A percentile compares a stretch with the other conserved stretches of the same genome.
Conservation (phyloP, 129 eudicot species). For the Dittrichia graveolens region DNA sequence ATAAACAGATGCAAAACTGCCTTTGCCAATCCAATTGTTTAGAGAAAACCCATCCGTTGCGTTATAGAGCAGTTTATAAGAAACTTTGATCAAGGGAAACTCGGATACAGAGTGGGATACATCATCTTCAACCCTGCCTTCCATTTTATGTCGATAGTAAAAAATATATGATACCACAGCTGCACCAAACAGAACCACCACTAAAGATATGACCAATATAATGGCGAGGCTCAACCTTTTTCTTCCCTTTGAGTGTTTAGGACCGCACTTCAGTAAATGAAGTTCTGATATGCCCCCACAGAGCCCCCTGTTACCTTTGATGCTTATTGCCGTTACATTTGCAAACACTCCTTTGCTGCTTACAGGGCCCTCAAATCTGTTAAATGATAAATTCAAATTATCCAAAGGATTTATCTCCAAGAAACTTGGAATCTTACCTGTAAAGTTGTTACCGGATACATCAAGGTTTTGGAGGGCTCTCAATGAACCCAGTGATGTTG, state of each 20-base stretch:
- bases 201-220: neutral
- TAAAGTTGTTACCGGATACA: slow-evolving; percentile 37
- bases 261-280: slow-evolving; percentile 28
- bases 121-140: neutral
- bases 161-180: neutral
- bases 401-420: slow-evolving; percentile 11
- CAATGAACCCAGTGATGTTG: slow-evolving; percentile 17
- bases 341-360: slow-evolving; percentile 35
- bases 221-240: neutral
- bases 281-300: slow-evolving; percentile 39
- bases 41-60: slow-evolving; percentile 37
- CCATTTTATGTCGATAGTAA: neutral
- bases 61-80: slow-evolving; percentile 20
- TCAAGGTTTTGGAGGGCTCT: slow-evolving; percentile 31
- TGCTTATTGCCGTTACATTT: slow-evolving; percentile 26
- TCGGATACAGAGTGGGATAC: neutral
- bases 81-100: neutral
- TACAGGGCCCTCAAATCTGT: slow-evolving; percentile 37
- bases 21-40: slow-evolving; percentile 32
- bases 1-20: slow-evolving; percentile 39
- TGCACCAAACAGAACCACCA: slow-evolving; percentile 2
- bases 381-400: slow-evolving; percentile 33
- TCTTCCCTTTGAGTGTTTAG: neutral
- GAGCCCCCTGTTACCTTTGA: slow-evolving; percentile 31
- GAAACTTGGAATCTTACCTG: slow-evolving; percentile 31